Base-by-base conservation (phyloP, 2,329 filamentous ascomycete genomes). In the Fusarium zealandicum region DNA sequence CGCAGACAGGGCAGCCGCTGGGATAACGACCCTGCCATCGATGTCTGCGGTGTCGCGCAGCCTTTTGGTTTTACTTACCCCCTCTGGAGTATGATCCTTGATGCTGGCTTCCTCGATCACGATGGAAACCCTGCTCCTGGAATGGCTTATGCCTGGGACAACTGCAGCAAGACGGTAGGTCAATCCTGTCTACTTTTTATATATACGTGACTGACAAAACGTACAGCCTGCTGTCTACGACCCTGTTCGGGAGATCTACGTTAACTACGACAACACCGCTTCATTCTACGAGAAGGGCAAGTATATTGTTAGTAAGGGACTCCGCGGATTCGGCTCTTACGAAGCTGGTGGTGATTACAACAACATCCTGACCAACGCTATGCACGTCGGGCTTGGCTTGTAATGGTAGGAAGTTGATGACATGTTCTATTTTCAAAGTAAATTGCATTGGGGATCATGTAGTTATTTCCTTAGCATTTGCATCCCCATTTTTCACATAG, bases 1-100 rank as follows among this genome's bases (percentile, higher is more conserved):
- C 62, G 62, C 18, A 65, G 65, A 50, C 62, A 65, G 16, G 62
- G 62, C 2, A 60, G 62, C 30, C 63, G 57, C 38, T 65, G 62
- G 62, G 62, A 65, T 28, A 33, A 41, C 0, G 62, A 65, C 9
- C 39, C 56, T 9, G n/a, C 5, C 1, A 6, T 63, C 8, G 62
- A 65, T 14, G 31, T 27, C 22, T 65, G 62, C 1, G 62, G 62
- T 10, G 59, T 58, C 37, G 8, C 62, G 1, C 17, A n/a, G 2
- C 62, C 59, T 7, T 59, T 59, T 1, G 54, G 59, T 3, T 62
- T 52, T 3, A 65, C 62, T 1, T 65, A 65, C 9, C 39, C 60
- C 1, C 51, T 61, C 41, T 65, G 62, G 62, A 65, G 62, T n/a
- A 43, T 65, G 47, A 64, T 65, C 22, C 46, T 44, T 2, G 59